Evolutionary conservation across 2,329 filamentous ascomycete genomes (phyloP).

Genomic region (Ophiocordyceps sinensis): DNA sequence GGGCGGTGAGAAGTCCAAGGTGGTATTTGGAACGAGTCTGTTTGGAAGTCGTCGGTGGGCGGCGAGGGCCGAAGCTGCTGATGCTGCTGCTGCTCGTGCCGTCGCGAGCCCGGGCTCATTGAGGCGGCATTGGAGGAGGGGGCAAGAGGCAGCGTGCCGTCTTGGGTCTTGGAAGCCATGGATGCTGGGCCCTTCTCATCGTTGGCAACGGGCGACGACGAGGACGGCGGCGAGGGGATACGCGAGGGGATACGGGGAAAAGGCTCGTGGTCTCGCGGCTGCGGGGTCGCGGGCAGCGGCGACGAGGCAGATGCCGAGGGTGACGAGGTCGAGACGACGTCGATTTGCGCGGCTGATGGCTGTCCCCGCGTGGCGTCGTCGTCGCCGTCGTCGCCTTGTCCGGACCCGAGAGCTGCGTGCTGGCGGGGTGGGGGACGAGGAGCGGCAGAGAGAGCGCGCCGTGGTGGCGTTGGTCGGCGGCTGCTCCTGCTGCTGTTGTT

Average conservation of each 20-base stretch:
- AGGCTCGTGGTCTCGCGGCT: not conserved
- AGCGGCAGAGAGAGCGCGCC: not conserved
- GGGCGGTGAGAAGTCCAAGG: not conserved
- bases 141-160: conserved; percentile 3
- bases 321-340: not conserved
- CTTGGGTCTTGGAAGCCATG: conserved; percentile 31
- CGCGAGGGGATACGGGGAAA: conserved; percentile 17
- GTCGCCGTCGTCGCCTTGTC: conserved; percentile 2
- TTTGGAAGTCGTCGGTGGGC: conserved; percentile 20
- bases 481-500: not conserved
- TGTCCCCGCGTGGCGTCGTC: conserved; percentile 4
- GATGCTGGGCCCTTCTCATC: conserved; percentile 25
- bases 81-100: conserved; percentile 9
- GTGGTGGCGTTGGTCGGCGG: not conserved
- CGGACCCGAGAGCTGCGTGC: too few species aligned
- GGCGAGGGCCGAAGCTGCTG: conserved; percentile 22
- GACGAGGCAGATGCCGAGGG: not conserved
- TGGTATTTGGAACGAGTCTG: conserved; percentile 20
- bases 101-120: conserved; percentile 6
- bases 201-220: conserved; percentile 31
- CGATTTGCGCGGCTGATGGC: not conserved
- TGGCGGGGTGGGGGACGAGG: too few species aligned
- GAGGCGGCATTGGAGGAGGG: conserved; percentile 3
- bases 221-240: conserved; percentile 40
- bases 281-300: not conserved